A percentile compares a stretch with the other conserved stretches of the same genome.
These are phyloP conservation scores for Globisporangium okanoganense DNA, from an alignment of 352 stramenopile species.

Conservation along the genomic window DNA sequence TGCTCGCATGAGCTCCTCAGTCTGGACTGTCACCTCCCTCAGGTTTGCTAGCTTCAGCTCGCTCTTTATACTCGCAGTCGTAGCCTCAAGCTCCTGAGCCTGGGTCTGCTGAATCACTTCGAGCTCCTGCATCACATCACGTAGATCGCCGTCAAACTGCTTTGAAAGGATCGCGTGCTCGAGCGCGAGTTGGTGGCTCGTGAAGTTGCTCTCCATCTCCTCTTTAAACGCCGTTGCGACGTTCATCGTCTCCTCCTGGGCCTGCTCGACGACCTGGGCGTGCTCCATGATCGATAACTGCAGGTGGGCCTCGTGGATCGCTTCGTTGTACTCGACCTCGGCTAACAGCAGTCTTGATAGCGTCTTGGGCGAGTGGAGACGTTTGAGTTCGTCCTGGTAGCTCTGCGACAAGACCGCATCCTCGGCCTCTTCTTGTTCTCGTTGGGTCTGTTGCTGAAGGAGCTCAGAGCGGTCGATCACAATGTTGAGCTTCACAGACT, in stretches of 20 bases:
- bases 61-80: conserved; percentile 13
- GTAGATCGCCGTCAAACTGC: conserved; percentile 49
- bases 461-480: conserved; percentile 16
- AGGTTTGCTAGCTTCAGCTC: conserved; percentile 26
- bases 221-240: conserved; percentile 63
- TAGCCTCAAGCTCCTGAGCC: conserved; percentile 15
- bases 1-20: conserved; percentile 21
- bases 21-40: conserved; percentile 51
- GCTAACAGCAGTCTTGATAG: conserved; percentile 49
- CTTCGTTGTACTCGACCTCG: conserved; percentile 66
- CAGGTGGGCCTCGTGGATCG: conserved; percentile 55
- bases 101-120: conserved; percentile 32
- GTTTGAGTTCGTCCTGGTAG: conserved; percentile 17
- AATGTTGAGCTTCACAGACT: not conserved
- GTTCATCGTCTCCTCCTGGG: conserved; percentile 44
- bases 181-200: conserved; percentile 40
- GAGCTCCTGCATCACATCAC: conserved; percentile 36
- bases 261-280: conserved; percentile 41
- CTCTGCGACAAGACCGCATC: conserved; percentile 6
- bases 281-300: conserved; percentile 62
- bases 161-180: conserved; percentile 44
- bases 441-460: not conserved
- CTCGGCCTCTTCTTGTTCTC: conserved; percentile 1
- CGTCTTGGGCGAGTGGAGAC: conserved; percentile 39
- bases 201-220: conserved; percentile 48